phyloP scores from a whole-genome alignment of 495 filamentous ascomycete genomes.

The Collariella sp. region DNA sequence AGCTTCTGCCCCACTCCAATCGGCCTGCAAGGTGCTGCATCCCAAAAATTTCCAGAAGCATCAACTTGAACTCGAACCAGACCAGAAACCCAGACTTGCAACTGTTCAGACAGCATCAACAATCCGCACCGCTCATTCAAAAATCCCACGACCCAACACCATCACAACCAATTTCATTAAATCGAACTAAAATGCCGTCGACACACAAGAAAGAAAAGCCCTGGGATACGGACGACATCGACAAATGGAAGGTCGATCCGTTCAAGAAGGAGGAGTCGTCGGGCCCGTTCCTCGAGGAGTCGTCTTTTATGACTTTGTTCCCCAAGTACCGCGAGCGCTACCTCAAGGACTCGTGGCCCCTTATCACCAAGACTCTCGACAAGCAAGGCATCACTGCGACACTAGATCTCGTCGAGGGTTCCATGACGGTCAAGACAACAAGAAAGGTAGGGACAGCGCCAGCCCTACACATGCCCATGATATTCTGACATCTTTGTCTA shows the following conservation, averaged over 20 bases:
- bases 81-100: not conserved
- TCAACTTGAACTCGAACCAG: not conserved
- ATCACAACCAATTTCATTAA: not conserved
- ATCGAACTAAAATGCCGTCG: constrained; percentile 62
- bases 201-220: constrained; percentile 92
- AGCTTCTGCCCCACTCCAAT: constrained; percentile 6
- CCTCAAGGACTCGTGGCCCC: constrained; percentile 84
- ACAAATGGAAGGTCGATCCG: constrained; percentile 90
- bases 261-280: constrained; percentile 82
- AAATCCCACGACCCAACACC: not conserved
- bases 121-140: not conserved
- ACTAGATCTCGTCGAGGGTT: constrained; percentile 89
- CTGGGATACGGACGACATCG: constrained; percentile 96
- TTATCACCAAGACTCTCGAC: constrained; percentile 67
- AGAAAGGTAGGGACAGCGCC: constrained; percentile 31
- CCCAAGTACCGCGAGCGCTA: constrained; percentile 97
- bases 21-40: constrained; percentile 9
- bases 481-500: constrained; percentile 24
- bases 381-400: constrained; percentile 77
- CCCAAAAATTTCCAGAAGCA: constrained; percentile 17
- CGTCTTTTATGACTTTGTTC: constrained; percentile 77
- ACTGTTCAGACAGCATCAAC: not conserved
- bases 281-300: constrained; percentile 88
- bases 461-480: not conserved
- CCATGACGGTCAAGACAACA: constrained; percentile 93